phyloP scores from a whole-genome alignment of 352 stramenopile genomes.

The Phytophthora cajani region DNA sequence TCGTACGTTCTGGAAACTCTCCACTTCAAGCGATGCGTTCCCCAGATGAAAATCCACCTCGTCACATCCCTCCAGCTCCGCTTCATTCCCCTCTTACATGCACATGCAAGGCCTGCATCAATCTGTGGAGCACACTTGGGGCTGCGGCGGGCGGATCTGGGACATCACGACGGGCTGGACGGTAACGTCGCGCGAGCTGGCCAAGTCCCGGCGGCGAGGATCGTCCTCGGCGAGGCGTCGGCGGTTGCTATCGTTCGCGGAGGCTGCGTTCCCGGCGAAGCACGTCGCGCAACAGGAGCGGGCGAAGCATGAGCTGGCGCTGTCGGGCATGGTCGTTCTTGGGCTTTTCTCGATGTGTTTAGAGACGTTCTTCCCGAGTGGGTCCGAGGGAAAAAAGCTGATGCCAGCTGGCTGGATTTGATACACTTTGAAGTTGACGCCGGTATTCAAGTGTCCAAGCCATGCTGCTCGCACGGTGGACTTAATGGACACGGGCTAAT shows the following conservation, averaged over 20 bases:
- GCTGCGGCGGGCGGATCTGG: constrained; percentile 32
- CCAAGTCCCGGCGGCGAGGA: constrained; percentile 28
- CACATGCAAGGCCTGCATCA: background rate
- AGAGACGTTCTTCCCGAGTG: constrained; percentile 33
- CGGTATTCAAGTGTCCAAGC: constrained; percentile 6
- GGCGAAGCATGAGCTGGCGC: constrained; percentile 28
- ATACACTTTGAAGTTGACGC: constrained; percentile 17
- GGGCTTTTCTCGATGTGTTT: constrained; percentile 9
- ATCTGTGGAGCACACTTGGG: constrained; percentile 17
- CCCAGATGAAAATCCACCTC: background rate
- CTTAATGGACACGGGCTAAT: background rate
- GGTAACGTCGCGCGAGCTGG: constrained; percentile 31
- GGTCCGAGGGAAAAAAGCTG: constrained; percentile 15
- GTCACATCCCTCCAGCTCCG: background rate
- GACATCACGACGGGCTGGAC: constrained; percentile 41
- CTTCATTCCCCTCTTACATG: background rate
- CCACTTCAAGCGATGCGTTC: constrained; percentile 6
- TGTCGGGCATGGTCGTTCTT: constrained; percentile 24
- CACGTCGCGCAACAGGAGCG: constrained; percentile 28
- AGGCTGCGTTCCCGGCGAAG: constrained; percentile 12
- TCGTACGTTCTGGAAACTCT: background rate
- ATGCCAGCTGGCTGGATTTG: constrained; percentile 18
- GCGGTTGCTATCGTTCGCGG: constrained; percentile 16
- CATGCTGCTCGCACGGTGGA: background rate
- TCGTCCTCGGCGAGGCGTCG: constrained; percentile 30